Evolutionary conservation across 805 yeast genomes (phyloP).

Genomic region (Yarrowia bubula): DNA sequence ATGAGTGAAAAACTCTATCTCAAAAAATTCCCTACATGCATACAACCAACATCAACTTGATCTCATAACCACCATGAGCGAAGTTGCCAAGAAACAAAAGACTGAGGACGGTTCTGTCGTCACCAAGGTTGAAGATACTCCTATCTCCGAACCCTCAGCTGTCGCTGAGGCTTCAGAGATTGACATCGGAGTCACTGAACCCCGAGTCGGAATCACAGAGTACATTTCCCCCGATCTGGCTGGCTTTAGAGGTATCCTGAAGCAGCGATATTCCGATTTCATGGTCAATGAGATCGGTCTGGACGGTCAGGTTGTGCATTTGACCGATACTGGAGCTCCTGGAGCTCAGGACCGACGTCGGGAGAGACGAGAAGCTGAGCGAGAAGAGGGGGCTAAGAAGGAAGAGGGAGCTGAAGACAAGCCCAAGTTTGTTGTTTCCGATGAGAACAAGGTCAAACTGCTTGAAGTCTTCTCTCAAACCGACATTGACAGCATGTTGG

Average conservation of each 20-base stretch:
- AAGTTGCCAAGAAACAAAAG: slow-evolving; percentile 23
- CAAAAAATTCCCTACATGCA: slow-evolving; percentile 12
- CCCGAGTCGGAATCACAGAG: slow-evolving; percentile 83
- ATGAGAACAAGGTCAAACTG: slow-evolving; percentile 41
- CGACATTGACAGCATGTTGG: slow-evolving; percentile 56
- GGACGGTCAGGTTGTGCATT: slow-evolving; percentile 68
- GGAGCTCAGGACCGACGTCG: slow-evolving; percentile 41
- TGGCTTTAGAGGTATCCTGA: slow-evolving; percentile 77
- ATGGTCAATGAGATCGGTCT: slow-evolving; percentile 82
- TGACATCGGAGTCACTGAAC: slow-evolving; percentile 55
- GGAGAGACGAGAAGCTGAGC: slow-evolving; percentile 31
- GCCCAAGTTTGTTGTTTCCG: slow-evolving; percentile 27
- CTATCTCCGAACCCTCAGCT: neutral
- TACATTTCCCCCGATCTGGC: slow-evolving; percentile 52
- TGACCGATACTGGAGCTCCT: slow-evolving; percentile 68
- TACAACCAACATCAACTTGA: neutral
- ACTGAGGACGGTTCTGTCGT: slow-evolving; percentile 11
- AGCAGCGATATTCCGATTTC: slow-evolving; percentile 90
- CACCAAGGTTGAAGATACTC: slow-evolving; percentile 2
- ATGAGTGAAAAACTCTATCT: slow-evolving; percentile 12
- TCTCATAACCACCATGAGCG: neutral
- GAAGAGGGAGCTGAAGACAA: slow-evolving; percentile 28
- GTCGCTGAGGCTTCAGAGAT: neutral
- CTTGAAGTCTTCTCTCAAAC: slow-evolving; percentile 57
- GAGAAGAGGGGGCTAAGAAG: slow-evolving; percentile 32